These are phyloP conservation scores for Microbotryum silenes-acaulis DNA, from an alignment of 1,284 basidiomycete genomes.

Conservation along the genomic window DNA sequence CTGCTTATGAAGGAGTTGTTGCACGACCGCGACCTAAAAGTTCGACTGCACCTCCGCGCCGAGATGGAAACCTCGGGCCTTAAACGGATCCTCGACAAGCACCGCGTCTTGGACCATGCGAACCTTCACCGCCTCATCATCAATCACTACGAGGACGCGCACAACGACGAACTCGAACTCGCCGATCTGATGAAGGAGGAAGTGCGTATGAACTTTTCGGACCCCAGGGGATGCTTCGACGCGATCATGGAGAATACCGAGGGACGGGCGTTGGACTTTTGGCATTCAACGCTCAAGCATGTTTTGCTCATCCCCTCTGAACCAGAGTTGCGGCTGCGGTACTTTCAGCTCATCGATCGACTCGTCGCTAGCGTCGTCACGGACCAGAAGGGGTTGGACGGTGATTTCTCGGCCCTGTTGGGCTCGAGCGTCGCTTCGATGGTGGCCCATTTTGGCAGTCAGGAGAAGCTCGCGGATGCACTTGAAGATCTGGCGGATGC, in stretches of 20 bases:
- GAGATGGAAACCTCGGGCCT: conserved; percentile 86
- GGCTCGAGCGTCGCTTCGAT: conserved; percentile 84
- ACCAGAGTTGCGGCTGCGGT: conserved; percentile 69
- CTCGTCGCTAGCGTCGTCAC: conserved; percentile 86
- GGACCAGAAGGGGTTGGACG: conserved; percentile 60
- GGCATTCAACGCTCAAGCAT: conserved; percentile 87
- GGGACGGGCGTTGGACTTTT: conserved; percentile 73
- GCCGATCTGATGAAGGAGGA: conserved; percentile 69
- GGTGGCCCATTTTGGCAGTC: conserved; percentile 83
- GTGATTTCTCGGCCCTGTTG: conserved; percentile 73
- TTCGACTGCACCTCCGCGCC: conserved; percentile 73
- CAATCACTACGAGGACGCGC: conserved; percentile 58
- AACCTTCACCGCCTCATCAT: conserved; percentile 62
- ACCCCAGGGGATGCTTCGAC: conserved; percentile 79
- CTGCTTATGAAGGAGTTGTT: conserved; percentile 59
- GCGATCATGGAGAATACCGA: conserved; percentile 66
- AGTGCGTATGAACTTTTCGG: conserved; percentile 66
- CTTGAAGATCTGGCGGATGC: conserved; percentile 68
- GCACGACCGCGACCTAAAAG: conserved; percentile 62
- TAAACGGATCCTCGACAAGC: conserved; percentile 62
- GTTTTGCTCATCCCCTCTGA: conserved; percentile 83
- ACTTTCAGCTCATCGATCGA: conserved; percentile 91
- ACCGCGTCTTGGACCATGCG: conserved; percentile 57
- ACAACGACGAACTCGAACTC: conserved; percentile 70
- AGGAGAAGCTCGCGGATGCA: conserved; percentile 71